Percentiles rank a stretch among this genome's conserved stretches.
Conservation (phyloP, 306 rosid species). For the Elaeagnus macrophylla region DNA sequence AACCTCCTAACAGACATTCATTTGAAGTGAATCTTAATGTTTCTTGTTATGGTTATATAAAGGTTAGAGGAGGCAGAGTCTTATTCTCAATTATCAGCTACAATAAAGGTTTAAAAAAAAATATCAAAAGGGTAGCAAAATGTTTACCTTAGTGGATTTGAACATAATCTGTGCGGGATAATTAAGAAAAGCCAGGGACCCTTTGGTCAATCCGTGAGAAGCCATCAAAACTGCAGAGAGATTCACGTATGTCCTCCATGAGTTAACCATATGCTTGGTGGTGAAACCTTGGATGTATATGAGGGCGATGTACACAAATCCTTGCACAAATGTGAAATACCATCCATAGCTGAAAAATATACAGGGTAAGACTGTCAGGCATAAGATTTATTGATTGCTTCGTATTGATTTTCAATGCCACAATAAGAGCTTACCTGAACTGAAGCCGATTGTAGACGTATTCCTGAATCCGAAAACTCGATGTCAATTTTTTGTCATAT, state of each 20-base stretch:
- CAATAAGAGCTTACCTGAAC: slow-evolving; percentile 31
- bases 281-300: slow-evolving; percentile 48
- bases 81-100: not conserved
- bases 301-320: slow-evolving; percentile 43
- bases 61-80: not conserved
- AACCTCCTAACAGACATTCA: too few relatives aligned
- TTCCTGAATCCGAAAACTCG: slow-evolving; percentile 28
- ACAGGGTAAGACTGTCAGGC: not conserved
- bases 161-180: slow-evolving; percentile 71
- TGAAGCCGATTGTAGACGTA: slow-evolving; percentile 52
- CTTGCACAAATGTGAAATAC: slow-evolving; percentile 66
- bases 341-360: slow-evolving; percentile 45
- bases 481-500: too few relatives aligned
- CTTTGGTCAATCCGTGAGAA: slow-evolving; percentile 61
- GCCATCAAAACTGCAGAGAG: slow-evolving; percentile 65
- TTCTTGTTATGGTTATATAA: too few relatives aligned
- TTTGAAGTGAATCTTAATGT: too few relatives aligned
- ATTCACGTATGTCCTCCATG: slow-evolving; percentile 54
- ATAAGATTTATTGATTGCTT: not conserved
- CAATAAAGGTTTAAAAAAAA: not conserved
- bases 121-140: not conserved
- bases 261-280: slow-evolving; percentile 50
- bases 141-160: slow-evolving; percentile 47
- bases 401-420: not conserved
- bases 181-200: slow-evolving; percentile 55